These are phyloP conservation scores for Paracorniculantispora psalliotae DNA, from an alignment of 2,329 filamentous ascomycete species.

Conservation along the genomic window DNA sequence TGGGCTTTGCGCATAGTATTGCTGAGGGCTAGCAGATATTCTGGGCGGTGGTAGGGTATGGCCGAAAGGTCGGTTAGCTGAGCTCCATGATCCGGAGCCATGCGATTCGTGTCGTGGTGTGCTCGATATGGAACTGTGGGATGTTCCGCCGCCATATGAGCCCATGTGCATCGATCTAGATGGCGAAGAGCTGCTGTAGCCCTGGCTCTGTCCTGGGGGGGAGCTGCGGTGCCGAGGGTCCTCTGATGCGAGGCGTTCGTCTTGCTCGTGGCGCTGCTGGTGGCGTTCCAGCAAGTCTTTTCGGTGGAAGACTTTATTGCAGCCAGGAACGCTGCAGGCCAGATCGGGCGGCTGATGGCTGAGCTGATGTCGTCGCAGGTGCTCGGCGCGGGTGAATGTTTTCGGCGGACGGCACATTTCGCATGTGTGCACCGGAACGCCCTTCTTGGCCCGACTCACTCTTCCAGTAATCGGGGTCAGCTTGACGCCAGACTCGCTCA, in stretches of 20 bases:
- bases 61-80: slow-evolving; percentile 6
- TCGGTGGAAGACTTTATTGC: slow-evolving; percentile 54
- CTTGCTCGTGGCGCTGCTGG: slow-evolving; percentile 37
- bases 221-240: not conserved
- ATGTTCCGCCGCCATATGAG: not conserved
- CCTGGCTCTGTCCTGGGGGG: slow-evolving; percentile 6
- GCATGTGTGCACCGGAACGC: slow-evolving; percentile 52
- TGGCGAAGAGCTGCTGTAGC: slow-evolving; percentile 15
- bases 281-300: slow-evolving; percentile 57
- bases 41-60: slow-evolving; percentile 9
- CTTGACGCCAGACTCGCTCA: slow-evolving; percentile 40
- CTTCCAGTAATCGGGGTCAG: slow-evolving; percentile 53
- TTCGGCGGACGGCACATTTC: slow-evolving; percentile 48
- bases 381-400: slow-evolving; percentile 59
- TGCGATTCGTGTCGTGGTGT: slow-evolving; percentile 13
- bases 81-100: not conserved
- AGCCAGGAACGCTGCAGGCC: slow-evolving; percentile 47
- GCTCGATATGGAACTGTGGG: slow-evolving; percentile 7
- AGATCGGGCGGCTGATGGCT: slow-evolving; percentile 52
- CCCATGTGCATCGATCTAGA: slow-evolving; percentile 19
- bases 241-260: slow-evolving; percentile 24
- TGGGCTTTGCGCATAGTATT: slow-evolving; percentile 7
- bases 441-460: slow-evolving; percentile 55
- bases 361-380: slow-evolving; percentile 58
- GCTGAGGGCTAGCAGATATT: slow-evolving; percentile 7